Base-by-base conservation (phyloP, 352 stramenopile genomes). In the Phytopythium mirpurense region DNA sequence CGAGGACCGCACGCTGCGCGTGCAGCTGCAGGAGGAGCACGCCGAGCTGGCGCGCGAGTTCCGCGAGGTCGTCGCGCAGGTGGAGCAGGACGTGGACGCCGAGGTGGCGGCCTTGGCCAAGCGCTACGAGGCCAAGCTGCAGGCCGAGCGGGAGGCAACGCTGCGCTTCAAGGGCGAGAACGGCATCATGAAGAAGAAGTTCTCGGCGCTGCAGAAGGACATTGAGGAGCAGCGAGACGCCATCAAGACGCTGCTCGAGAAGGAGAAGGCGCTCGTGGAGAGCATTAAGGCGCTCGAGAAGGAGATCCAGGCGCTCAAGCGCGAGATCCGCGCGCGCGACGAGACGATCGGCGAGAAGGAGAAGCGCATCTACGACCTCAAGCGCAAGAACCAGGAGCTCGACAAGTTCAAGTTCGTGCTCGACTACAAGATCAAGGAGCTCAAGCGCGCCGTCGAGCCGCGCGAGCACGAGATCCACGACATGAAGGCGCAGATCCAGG, bases 351-450 rank as follows among this genome's bases (percentile, higher is more conserved):
- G 79, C 18, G 93, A 98, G 46, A 98, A 98, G 65, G 93, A 98
- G 54, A 97, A 97, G 50, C 80, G 90, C 52, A 98, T 98, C 51
- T 97, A 96, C 54, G 92, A 97, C 52, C 68, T 98, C 1, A 97
- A 97, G 54, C 97, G 97, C 72, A 98, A 98, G 63, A 98, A 98
- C 54, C 91, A 98, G 51, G 88, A 98, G 65, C 78, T 98, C 16
- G 93, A 98, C 42, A 98, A 98, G 62, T 98, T 98, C 67, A 97
- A 96, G 63, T 98, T 98, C 63, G 93, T 98, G 21, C 68, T 98
- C 11, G 92, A 98, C 63, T 98, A 98, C 74, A 98, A 98, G 67
- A 98, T 98, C 63, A 97, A 98, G 59, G 92, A 98, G 63, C 72
- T 98, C 27, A 96, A 97, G 63, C 77, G 84, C 18, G 91, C 97